Evolutionary conservation across 495 filamentous ascomycete genomes (phyloP).

Genomic region (Penicillium cosmopolitanum): DNA sequence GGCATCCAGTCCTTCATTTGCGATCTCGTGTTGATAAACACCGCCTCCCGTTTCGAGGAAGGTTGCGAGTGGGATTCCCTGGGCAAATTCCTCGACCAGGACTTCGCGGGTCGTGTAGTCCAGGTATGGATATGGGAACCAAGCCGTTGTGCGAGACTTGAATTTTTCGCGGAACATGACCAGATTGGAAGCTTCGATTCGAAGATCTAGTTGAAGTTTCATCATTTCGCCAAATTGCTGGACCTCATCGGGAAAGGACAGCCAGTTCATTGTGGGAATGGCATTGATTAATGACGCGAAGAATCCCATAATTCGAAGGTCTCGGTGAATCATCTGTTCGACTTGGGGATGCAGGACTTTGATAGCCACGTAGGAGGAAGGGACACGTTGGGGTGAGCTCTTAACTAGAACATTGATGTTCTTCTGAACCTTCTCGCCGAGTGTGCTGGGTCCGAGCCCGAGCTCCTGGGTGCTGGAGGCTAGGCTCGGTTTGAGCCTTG

Average conservation of each 20-base stretch:
- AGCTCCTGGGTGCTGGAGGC: conserved; percentile 61
- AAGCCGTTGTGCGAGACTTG: conserved; percentile 83
- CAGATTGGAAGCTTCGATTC: conserved; percentile 92
- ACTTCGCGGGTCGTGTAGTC: conserved; percentile 92
- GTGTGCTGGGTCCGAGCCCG: conserved; percentile 49
- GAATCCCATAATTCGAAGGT: conserved; percentile 91
- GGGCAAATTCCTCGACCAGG: conserved; percentile 92
- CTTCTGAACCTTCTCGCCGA: conserved; percentile 69
- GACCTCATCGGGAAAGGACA: conserved; percentile 95
- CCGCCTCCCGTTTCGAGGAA: conserved; percentile 92
- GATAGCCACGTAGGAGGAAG: conserved; percentile 91
- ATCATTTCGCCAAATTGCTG: conserved; percentile 97
- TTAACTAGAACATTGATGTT: conserved; percentile 89
- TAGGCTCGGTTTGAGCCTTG: conserved; percentile 83
- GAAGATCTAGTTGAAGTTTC: conserved; percentile 90
- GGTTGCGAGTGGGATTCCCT: conserved; percentile 86
- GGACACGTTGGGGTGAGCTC: conserved; percentile 78
- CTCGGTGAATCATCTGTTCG: conserved; percentile 83
- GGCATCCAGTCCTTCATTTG: conserved; percentile 94
- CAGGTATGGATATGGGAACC: conserved; percentile 92
- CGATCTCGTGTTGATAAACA: conserved; percentile 90
- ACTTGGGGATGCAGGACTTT: conserved; percentile 95
- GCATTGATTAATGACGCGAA: conserved; percentile 84
- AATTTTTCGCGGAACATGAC: conserved; percentile 90
- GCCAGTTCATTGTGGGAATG: conserved; percentile 96